Conservation (phyloP, 2,329 filamentous ascomycete genomes). For the Exophiala calicioides region DNA sequence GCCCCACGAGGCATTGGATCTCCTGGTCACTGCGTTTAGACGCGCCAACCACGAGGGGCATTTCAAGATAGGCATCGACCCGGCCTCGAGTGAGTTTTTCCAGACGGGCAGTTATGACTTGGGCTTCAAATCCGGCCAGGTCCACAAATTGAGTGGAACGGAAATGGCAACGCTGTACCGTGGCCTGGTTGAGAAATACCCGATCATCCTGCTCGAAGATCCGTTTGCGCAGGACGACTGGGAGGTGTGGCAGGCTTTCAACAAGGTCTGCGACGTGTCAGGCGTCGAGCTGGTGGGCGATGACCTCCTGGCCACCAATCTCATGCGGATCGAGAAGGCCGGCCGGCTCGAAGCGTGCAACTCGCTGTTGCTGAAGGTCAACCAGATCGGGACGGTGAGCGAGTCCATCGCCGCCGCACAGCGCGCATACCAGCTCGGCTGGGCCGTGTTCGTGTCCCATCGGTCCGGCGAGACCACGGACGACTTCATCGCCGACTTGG, state of each 20-base stretch:
- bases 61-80: conserved; percentile 45
- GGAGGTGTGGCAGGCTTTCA: conserved; percentile 40
- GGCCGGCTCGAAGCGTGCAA: conserved; percentile 44
- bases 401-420: conserved; percentile 43
- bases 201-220: conserved; percentile 44
- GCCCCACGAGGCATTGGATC: conserved; percentile 39
- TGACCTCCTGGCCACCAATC: conserved; percentile 45
- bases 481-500: conserved; percentile 48
- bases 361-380: conserved; percentile 45
- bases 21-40: conserved; percentile 35
- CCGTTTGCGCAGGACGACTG: conserved; percentile 47
- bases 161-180: conserved; percentile 38
- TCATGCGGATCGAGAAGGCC: conserved; percentile 38
- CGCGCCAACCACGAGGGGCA: conserved; percentile 35
- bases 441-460: conserved; percentile 48
- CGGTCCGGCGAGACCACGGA: conserved; percentile 47
- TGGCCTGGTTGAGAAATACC: conserved; percentile 38
- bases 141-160: conserved; percentile 28
- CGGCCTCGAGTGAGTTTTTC: conserved; percentile 45
- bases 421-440: conserved; percentile 38
- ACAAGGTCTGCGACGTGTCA: conserved; percentile 38
- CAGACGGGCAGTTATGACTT: conserved; percentile 39
- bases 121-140: conserved; percentile 39
- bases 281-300: conserved; percentile 44
- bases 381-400: conserved; percentile 47